A percentile compares a stretch with the other conserved stretches of the same genome.
Conservation (phyloP, 768 basidiomycete genomes). For the Zangia roseola region DNA sequence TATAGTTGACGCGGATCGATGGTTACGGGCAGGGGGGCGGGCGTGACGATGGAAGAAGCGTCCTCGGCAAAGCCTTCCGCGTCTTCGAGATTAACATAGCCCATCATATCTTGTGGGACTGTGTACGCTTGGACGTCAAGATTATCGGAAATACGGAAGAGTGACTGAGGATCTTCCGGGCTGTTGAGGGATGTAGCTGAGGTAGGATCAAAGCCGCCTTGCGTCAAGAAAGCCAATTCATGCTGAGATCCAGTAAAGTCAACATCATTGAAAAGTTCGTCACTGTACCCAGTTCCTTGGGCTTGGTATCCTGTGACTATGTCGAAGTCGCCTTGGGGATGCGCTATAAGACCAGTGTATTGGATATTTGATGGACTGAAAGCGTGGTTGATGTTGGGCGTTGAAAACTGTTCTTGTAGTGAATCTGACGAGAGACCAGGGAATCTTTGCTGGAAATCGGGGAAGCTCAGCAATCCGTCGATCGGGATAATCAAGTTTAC, state of each 20-base stretch:
- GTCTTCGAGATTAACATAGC: conserved; percentile 40
- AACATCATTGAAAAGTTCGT: conserved; percentile 22
- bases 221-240: conserved; percentile 1
- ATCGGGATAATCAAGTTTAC: conserved; percentile 15
- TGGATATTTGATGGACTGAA: conserved; percentile 38
- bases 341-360: conserved; percentile 27
- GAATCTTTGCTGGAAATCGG: conserved; percentile 1
- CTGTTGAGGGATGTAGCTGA: conserved; percentile 1
- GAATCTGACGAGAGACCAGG: conserved; percentile 16
- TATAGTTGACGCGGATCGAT: conserved; percentile 27
- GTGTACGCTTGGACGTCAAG: conserved; percentile 15
- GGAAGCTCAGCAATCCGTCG: conserved; percentile 6
- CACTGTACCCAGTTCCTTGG: conserved; percentile 6
- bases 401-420: conserved; percentile 31
- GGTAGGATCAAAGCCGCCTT: conserved; percentile 3
- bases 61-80: conserved; percentile 11
- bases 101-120: conserved; percentile 33
- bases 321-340: conserved; percentile 40
- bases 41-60: not conserved
- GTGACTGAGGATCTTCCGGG: conserved; percentile 17
- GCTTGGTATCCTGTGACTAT: conserved; percentile 22
- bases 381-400: conserved; percentile 33
- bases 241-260: conserved; percentile 17
- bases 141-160: conserved; percentile 20
- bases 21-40: not conserved